A percentile compares a stretch with the other conserved stretches of the same genome.
These are phyloP conservation scores for Tilletia indica DNA, from an alignment of 1,284 basidiomycete species.

Conservation along the genomic window DNA sequence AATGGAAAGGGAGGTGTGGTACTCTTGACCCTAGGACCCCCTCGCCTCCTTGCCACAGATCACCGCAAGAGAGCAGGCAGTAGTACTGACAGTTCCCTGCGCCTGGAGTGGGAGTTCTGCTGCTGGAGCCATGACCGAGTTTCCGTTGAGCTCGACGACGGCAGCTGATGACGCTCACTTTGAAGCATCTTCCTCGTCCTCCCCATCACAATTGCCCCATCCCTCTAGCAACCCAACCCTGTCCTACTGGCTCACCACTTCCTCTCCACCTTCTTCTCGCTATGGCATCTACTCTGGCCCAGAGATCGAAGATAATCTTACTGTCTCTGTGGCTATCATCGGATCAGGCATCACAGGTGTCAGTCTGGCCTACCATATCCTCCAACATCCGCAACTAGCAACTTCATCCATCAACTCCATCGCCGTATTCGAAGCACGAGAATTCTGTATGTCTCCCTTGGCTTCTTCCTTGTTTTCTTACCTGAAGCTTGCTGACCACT, in stretches of 20 bases:
- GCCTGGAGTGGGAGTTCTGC: too few relatives aligned
- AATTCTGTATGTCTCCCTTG: slow-evolving; percentile 26
- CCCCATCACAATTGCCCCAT: slow-evolving; percentile 22
- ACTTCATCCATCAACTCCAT: slow-evolving; percentile 21
- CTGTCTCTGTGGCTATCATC: slow-evolving; percentile 31
- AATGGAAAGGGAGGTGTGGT: too few relatives aligned
- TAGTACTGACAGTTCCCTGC: too few relatives aligned
- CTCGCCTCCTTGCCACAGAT: too few relatives aligned
- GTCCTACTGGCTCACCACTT: slow-evolving; percentile 37
- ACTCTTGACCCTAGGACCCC: too few relatives aligned
- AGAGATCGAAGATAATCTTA: neutral
- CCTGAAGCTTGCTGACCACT: neutral
- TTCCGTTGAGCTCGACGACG: too few relatives aligned
- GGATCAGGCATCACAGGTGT: slow-evolving; percentile 40
- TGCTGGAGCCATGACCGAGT: too few relatives aligned
- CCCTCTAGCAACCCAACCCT: slow-evolving; percentile 25
- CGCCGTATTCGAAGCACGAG: slow-evolving; percentile 34
- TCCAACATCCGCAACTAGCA: neutral
- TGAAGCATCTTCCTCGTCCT: too few relatives aligned
- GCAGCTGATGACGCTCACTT: too few relatives aligned
- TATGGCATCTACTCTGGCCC: neutral
- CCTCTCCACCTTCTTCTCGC: slow-evolving; percentile 6
- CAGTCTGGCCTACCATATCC: slow-evolving; percentile 34
- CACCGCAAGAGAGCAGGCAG: too few relatives aligned
- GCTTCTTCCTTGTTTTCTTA: neutral